These are phyloP conservation scores for Hyphopichia khmerensis DNA, from an alignment of 1,139 yeast species.

Conservation along the genomic window DNA sequence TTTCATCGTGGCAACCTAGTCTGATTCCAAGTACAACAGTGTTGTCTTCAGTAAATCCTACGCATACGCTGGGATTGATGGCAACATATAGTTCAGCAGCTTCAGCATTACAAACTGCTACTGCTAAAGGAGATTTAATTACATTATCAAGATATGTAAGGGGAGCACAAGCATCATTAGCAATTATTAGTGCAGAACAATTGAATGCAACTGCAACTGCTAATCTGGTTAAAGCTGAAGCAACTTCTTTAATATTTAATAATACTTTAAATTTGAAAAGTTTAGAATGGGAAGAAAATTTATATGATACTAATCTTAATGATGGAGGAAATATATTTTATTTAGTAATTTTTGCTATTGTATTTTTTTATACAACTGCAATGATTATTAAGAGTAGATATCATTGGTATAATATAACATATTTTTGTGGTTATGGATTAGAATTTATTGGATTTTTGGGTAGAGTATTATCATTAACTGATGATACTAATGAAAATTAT, in stretches of 20 bases:
- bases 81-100: slow-evolving; percentile 13
- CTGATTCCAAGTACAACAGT: slow-evolving; percentile 24
- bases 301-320: slow-evolving; percentile 34
- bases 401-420: slow-evolving; percentile 72
- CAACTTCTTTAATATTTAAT: slow-evolving; percentile 29
- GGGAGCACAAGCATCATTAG: slow-evolving; percentile 39
- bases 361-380: slow-evolving; percentile 17
- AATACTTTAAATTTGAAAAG: slow-evolving; percentile 29
- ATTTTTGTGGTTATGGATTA: slow-evolving; percentile 57
- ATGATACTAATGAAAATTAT: slow-evolving; percentile 37
- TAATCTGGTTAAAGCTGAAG: slow-evolving; percentile 20
- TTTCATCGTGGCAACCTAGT: slow-evolving; percentile 27
- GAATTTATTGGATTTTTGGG: slow-evolving; percentile 76
- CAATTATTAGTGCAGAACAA: slow-evolving; percentile 28
- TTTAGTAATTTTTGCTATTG: slow-evolving; percentile 18
- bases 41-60: slow-evolving; percentile 9
- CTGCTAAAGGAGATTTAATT: slow-evolving; percentile 11
- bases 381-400: slow-evolving; percentile 47
- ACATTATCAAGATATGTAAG: slow-evolving; percentile 19
- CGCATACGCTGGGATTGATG: slow-evolving; percentile 6
- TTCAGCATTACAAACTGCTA: slow-evolving; percentile 14
- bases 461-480: slow-evolving; percentile 45
- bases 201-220: slow-evolving; percentile 42
- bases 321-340: slow-evolving; percentile 26
- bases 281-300: slow-evolving; percentile 20